These are phyloP conservation scores for Bretschneidera sinensis DNA, from an alignment of 345 rosid genomes.

Conservation along the genomic window DNA sequence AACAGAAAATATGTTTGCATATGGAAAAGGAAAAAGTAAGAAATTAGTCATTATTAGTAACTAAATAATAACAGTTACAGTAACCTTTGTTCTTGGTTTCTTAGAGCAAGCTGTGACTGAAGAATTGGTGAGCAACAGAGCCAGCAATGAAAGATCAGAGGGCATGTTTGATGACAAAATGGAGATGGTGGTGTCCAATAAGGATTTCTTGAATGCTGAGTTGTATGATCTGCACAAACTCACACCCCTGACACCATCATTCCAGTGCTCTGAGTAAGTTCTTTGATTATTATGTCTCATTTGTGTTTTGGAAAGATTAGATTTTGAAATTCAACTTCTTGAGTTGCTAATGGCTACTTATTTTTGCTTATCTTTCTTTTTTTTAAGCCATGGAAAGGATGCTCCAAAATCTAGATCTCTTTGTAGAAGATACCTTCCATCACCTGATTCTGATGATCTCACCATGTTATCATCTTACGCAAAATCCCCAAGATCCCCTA, in stretches of 20 bases:
- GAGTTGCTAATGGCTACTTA: conserved; percentile 4
- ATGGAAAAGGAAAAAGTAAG: background rate
- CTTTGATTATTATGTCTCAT: conserved; percentile 5
- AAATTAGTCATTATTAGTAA: background rate
- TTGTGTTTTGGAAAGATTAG: background rate
- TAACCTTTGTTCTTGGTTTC: conserved; percentile 13
- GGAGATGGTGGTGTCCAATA: conserved; percentile 20
- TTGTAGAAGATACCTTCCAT: conserved; percentile 26
- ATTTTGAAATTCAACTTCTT: background rate
- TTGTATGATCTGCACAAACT: conserved; percentile 25
- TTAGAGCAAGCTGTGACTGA: conserved; percentile 33
- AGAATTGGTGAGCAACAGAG: conserved; percentile 28
- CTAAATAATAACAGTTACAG: background rate
- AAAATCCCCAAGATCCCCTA: conserved; percentile 21
- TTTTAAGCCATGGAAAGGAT: conserved; percentile 37
- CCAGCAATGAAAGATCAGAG: conserved; percentile 11
- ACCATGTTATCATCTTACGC: conserved; percentile 24
- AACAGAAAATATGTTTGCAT: no score
- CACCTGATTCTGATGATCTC: conserved; percentile 34
- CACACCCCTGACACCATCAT: conserved; percentile 45
- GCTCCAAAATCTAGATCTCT: conserved; percentile 26
- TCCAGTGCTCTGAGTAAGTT: conserved; percentile 39
- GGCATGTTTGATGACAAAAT: conserved; percentile 20
- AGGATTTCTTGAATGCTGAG: conserved; percentile 21
- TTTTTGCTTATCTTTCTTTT: conserved; percentile 5